Base-by-base conservation (phyloP, 768 basidiomycete species). In the Epithele typhae region DNA sequence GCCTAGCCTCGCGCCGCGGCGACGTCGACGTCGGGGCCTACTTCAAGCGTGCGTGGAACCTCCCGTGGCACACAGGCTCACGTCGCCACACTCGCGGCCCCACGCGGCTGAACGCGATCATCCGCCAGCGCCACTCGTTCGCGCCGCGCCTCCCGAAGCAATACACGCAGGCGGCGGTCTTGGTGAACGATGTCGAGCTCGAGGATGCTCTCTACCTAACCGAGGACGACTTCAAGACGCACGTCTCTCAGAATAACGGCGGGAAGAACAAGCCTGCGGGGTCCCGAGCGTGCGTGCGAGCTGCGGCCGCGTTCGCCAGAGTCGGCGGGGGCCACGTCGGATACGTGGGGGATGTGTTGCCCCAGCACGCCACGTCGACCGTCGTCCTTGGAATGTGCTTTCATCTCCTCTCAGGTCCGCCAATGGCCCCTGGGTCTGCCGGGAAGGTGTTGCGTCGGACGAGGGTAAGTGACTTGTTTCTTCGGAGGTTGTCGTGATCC, bases 91-190 rank as follows among this genome's bases (percentile, higher is more conserved):
- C 66, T n/a, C 17, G 71, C 66, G 1, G 68, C 70, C 57, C 49
- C 48, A 4, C 49, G 64, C 32, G 72, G 73, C 33, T 47, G 60
- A 2, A 48, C 40, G 2, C 49, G 54, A 1, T 14, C 46, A 1
- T 50, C 49, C 18, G 1, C 43, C 49, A 49, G 1, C 50, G 51
- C 37, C 10, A 27, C 14, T 15, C 46, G 14, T 27, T 17, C 12
- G 36, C 46, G 8, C 50, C 52, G 14, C 32, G 45, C 27, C 35
- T 43, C 2, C 27, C 43, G 24, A n/a, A n/a, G n/a, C n/a, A n/a
- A n/a, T 25, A 38, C 54, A 73, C 70, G 54, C 73, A 74, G 71
- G 74, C 74, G 54, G 64, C 69, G 0, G 52, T 71, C 4, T 65
- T 70, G 45, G 44, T 73, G 45, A 59, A 56, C 44, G 57, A 61